Conservation (phyloP, 176 grass and related monocot genomes). For the Melocanna baccifera region DNA sequence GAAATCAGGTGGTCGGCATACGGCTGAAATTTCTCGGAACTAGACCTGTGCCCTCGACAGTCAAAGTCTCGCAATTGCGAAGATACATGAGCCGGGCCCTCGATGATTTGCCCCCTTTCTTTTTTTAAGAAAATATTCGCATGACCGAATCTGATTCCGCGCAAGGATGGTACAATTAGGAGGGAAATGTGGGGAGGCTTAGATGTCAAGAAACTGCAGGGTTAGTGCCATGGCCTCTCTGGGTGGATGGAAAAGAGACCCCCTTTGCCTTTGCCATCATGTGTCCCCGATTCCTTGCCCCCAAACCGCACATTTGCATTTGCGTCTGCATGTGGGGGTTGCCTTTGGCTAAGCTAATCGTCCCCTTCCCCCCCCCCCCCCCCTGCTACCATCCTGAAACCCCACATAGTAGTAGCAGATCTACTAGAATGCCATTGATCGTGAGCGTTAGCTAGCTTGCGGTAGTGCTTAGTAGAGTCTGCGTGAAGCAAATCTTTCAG, state of each 20-base stretch:
- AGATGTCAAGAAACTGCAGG: slow-evolving; percentile 7
- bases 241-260: background rate
- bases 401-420: background rate
- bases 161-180: slow-evolving; percentile 5
- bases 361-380: background rate
- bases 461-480: background rate
- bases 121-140: background rate
- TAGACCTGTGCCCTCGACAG: too few relatives aligned
- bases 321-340: slow-evolving; percentile 21
- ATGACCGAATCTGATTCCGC: slow-evolving; percentile 13
- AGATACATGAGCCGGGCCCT: background rate
- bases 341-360: slow-evolving; percentile 20
- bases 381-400: background rate
- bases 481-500: slow-evolving; percentile 5
- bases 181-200: background rate
- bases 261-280: slow-evolving; percentile 14
- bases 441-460: background rate
- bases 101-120: background rate
- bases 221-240: background rate
- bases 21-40: too few relatives aligned
- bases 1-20: background rate
- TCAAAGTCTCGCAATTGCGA: background rate
- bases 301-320: background rate
- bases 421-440: background rate
- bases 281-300: slow-evolving; percentile 20